Evolutionary conservation across 352 stramenopile species (phyloP).

Genomic region (Pythium plurisporium): DNA sequence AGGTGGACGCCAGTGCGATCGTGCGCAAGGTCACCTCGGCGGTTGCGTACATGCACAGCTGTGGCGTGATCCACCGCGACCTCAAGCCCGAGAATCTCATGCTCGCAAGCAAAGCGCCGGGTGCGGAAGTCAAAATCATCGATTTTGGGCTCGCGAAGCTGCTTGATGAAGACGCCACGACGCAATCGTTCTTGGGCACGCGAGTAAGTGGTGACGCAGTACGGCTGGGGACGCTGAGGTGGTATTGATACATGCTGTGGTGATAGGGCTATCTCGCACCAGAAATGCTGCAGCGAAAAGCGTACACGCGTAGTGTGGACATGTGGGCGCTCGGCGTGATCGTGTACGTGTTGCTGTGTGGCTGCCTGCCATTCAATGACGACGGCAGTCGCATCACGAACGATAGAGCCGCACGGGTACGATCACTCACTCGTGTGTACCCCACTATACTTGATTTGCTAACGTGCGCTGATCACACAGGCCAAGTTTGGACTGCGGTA

Average conservation of each 20-base stretch:
- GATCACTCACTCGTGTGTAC: neutral
- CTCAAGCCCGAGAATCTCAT: slow-evolving; percentile 89
- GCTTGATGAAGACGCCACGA: slow-evolving; percentile 78
- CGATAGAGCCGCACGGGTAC: slow-evolving; percentile 66
- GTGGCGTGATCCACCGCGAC: slow-evolving; percentile 86
- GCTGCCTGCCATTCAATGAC: slow-evolving; percentile 98
- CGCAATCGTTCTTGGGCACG: slow-evolving; percentile 80
- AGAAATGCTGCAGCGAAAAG: slow-evolving; percentile 97
- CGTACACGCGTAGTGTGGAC: slow-evolving; percentile 97
- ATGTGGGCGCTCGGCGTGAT: slow-evolving; percentile 98
- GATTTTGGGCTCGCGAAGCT: slow-evolving; percentile 98
- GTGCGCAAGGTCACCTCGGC: slow-evolving; percentile 89
- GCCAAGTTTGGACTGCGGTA: slow-evolving; percentile 94
- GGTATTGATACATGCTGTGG: neutral
- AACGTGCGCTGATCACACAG: slow-evolving; percentile 17
- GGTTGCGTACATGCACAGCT: slow-evolving; percentile 85
- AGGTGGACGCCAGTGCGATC: slow-evolving; percentile 81
- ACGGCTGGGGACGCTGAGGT: no score
- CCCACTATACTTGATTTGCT: slow-evolving; percentile 16
- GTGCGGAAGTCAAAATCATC: slow-evolving; percentile 96
- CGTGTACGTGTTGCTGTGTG: slow-evolving; percentile 96
- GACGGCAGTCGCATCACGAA: slow-evolving; percentile 87
- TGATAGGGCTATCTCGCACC: slow-evolving; percentile 94
- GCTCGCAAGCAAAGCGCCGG: slow-evolving; percentile 74
- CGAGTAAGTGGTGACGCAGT: slow-evolving; percentile 25